These are phyloP conservation scores for Dissophora globulifera DNA, from an alignment of 192 early-diverging fungal species.

Conservation along the genomic window DNA sequence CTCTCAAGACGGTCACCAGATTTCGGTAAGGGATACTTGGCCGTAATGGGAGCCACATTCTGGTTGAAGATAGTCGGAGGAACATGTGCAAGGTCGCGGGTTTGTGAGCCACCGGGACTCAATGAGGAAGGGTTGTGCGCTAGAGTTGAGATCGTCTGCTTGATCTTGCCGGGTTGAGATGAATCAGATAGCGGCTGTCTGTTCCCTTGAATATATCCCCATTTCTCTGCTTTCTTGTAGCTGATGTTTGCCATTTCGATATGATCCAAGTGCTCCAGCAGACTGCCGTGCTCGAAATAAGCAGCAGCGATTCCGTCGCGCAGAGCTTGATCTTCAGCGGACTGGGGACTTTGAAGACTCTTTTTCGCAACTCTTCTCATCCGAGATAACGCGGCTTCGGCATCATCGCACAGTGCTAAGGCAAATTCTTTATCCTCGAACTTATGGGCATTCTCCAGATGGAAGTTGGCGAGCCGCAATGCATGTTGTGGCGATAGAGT, in stretches of 20 bases:
- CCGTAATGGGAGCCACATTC: neutral
- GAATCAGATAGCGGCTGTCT: neutral
- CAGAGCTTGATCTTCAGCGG: conserved; percentile 4
- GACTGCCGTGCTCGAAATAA: neutral
- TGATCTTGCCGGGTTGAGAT: neutral
- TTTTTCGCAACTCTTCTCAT: neutral
- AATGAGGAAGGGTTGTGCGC: neutral
- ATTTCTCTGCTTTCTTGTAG: conserved; percentile 4
- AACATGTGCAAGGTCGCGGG: neutral
- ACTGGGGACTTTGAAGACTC: neutral
- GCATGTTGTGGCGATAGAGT: neutral
- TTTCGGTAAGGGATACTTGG: neutral
- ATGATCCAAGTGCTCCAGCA: neutral
- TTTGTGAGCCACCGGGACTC: no score
- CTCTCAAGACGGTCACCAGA: neutral
- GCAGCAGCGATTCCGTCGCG: neutral
- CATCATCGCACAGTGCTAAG: neutral
- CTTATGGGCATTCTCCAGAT: neutral
- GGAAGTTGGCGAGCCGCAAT: neutral
- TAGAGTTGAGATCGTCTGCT: neutral
- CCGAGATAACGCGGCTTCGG: neutral
- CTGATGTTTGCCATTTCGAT: neutral
- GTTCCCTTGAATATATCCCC: conserved; percentile 1
- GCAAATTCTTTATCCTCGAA: neutral
- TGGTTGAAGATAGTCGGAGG: neutral